phyloP scores from a whole-genome alignment of 2,329 filamentous ascomycete genomes.

The Hymenoscyphus fructigenus region DNA sequence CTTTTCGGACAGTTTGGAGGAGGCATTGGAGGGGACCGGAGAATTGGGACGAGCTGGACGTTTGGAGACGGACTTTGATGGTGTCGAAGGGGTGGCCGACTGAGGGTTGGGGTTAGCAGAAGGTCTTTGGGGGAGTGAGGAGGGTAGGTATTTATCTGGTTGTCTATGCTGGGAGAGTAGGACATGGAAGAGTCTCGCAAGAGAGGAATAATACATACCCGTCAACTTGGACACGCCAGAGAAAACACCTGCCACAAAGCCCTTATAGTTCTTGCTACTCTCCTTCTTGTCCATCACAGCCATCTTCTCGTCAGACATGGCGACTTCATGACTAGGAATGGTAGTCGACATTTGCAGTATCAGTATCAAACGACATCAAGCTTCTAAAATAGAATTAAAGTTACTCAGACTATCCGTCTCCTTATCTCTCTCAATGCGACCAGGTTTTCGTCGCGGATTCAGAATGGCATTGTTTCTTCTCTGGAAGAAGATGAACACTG shows the following conservation, averaged over 20 bases:
- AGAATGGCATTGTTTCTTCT: background rate
- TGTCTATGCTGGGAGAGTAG: background rate
- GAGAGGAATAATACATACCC: constrained; percentile 53
- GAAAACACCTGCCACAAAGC: constrained; percentile 97
- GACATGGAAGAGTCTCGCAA: background rate
- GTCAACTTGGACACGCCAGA: constrained; percentile 88
- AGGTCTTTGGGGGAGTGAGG: background rate
- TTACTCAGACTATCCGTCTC: background rate
- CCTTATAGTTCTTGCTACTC: constrained; percentile 66
- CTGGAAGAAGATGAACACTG: background rate
- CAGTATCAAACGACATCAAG: constrained; percentile 8
- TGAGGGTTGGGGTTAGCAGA: constrained; percentile 18
- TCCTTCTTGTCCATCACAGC: constrained; percentile 29
- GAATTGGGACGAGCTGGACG: constrained; percentile 75
- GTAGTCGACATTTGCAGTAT: constrained; percentile 8
- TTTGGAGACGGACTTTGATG: constrained; percentile 93
- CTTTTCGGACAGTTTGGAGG: constrained; percentile 77
- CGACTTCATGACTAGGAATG: constrained; percentile 6
- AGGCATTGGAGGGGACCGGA: constrained; percentile 83
- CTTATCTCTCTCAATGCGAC: background rate
- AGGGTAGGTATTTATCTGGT: background rate
- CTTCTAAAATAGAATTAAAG: background rate
- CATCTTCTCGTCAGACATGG: background rate
- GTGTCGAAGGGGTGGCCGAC: constrained; percentile 84
- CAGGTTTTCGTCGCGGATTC: background rate